Percentiles rank a stretch among this genome's conserved stretches.
Conservation (phyloP, 2,329 filamentous ascomycete species). For the Ceratocystiopsis brevicomis region DNA sequence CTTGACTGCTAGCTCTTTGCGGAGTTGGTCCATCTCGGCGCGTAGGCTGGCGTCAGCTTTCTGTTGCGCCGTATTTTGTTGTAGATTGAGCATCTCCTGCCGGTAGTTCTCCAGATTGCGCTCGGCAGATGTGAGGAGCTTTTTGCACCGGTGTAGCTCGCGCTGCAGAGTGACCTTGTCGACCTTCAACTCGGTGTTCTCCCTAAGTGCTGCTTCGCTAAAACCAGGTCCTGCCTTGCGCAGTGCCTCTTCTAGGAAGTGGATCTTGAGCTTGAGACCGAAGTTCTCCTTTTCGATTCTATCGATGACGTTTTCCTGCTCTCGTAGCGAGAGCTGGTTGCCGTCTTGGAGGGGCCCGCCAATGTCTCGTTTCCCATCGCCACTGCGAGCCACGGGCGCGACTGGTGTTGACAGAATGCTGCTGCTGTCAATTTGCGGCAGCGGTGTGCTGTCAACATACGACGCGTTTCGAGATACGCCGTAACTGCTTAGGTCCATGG, state of each 20-base stretch:
- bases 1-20: conserved; percentile 35
- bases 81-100: conserved; percentile 62
- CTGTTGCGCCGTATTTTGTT: conserved; percentile 61
- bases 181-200: conserved; percentile 93
- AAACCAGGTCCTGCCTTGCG: conserved; percentile 76
- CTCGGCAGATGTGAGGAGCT: conserved; percentile 65
- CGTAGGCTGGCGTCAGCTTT: conserved; percentile 53
- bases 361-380: conserved; percentile 23
- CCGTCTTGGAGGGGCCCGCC: conserved; percentile 62
- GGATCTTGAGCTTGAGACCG: conserved; percentile 86
- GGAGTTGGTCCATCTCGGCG: conserved; percentile 38
- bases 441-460: conserved; percentile 48
- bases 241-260: conserved; percentile 84
- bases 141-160: conserved; percentile 73
- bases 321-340: conserved; percentile 76
- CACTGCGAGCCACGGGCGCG: conserved; percentile 43
- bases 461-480: conserved; percentile 46
- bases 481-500: conserved; percentile 54
- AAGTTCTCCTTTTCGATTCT: conserved; percentile 98
- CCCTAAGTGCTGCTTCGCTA: conserved; percentile 72
- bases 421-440: conserved; percentile 59
- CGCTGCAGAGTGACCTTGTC: conserved; percentile 77
- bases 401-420: conserved; percentile 73
- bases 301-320: conserved; percentile 91
- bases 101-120: conserved; percentile 71